Conservation (phyloP, 2,329 filamentous ascomycete species). For the Neopestalotiopsis sp. region DNA sequence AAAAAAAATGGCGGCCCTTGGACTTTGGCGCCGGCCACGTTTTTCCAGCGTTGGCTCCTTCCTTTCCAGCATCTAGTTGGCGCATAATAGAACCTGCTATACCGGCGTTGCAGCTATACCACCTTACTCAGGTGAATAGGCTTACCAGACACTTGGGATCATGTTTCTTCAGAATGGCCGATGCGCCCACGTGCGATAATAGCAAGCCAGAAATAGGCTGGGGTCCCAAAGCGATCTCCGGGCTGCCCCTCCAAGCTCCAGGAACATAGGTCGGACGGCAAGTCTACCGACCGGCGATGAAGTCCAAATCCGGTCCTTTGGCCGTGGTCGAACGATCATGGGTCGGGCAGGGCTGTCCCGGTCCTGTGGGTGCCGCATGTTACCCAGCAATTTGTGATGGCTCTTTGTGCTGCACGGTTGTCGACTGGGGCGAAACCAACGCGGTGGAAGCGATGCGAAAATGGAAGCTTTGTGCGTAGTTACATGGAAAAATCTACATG, state of each 20-base stretch:
- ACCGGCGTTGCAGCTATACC: background rate
- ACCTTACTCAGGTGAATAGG: background rate
- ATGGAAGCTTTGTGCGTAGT: slow-evolving; percentile 10
- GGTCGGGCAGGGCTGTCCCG: slow-evolving; percentile 4
- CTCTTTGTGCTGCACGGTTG: background rate
- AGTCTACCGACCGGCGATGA: background rate
- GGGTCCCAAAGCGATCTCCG: background rate
- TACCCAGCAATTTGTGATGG: slow-evolving; percentile 10
- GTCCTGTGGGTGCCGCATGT: slow-evolving; percentile 7
- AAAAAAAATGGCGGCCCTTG: background rate
- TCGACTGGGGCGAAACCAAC: slow-evolving; percentile 4
- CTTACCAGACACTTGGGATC: slow-evolving; percentile 1
- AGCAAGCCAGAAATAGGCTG: background rate
- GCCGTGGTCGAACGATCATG: slow-evolving; percentile 12
- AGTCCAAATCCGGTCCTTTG: background rate
- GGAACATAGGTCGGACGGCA: background rate
- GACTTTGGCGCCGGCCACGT: background rate
- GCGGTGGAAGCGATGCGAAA: slow-evolving; percentile 13
- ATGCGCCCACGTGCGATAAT: background rate
- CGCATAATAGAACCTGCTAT: slow-evolving; percentile 10
- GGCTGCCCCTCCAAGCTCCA: background rate
- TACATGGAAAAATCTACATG: background rate
- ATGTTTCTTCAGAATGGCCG: background rate
- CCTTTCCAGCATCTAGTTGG: background rate
- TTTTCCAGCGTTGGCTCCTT: background rate